These are phyloP conservation scores for Pyrrhoderma noxium DNA, from an alignment of 1,284 basidiomycete genomes.

Conservation along the genomic window DNA sequence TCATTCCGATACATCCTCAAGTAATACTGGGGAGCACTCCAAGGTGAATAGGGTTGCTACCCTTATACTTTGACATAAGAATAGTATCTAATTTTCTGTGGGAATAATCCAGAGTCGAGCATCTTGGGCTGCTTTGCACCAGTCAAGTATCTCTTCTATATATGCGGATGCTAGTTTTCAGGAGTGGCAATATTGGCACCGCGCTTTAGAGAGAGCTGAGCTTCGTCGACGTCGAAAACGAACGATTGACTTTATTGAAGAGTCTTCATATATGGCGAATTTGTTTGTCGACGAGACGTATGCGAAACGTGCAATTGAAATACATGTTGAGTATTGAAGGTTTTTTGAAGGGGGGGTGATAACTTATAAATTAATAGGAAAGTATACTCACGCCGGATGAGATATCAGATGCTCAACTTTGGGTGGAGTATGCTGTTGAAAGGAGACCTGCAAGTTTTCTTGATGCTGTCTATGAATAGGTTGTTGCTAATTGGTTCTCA, in stretches of 20 bases:
- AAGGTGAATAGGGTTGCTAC: slow-evolving; percentile 25
- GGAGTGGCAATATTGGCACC: slow-evolving; percentile 35
- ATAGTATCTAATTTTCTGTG: background rate
- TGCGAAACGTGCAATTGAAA: slow-evolving; percentile 20
- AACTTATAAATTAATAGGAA: slow-evolving; percentile 1
- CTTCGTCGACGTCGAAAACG: slow-evolving; percentile 28
- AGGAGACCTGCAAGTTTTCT: slow-evolving; percentile 2
- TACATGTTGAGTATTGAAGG: slow-evolving; percentile 17
- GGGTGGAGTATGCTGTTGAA: slow-evolving; percentile 15
- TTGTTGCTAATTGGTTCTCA: slow-evolving; percentile 1
- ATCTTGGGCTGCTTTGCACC: slow-evolving; percentile 38
- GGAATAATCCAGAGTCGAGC: slow-evolving; percentile 32
- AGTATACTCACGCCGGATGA: slow-evolving; percentile 14
- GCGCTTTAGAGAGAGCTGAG: slow-evolving; percentile 31
- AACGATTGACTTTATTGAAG: slow-evolving; percentile 30
- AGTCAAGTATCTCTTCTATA: slow-evolving; percentile 30
- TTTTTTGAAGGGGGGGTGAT: slow-evolving; percentile 18
- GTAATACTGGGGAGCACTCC: slow-evolving; percentile 34
- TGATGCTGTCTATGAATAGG: background rate
- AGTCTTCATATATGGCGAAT: slow-evolving; percentile 31
- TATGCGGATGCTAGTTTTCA: slow-evolving; percentile 34
- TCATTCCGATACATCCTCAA: slow-evolving; percentile 27
- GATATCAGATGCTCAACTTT: slow-evolving; percentile 10
- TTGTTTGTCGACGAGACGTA: slow-evolving; percentile 32
- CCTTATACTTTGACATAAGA: too few species aligned